phyloP scores from a whole-genome alignment of 495 filamentous ascomycete species.

The Mytilinidion resinicola region DNA sequence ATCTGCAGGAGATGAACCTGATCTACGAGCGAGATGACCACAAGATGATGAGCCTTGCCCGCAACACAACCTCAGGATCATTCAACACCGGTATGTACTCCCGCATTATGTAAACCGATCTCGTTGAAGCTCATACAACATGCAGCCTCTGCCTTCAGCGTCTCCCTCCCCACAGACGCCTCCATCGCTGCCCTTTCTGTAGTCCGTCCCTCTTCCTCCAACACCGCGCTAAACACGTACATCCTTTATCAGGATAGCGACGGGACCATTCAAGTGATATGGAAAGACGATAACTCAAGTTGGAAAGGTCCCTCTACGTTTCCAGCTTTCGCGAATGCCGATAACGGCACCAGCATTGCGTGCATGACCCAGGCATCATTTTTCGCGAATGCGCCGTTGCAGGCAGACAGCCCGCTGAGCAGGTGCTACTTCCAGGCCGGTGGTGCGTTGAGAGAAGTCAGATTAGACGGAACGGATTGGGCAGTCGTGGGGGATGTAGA shows the following conservation, averaged over 20 bases:
- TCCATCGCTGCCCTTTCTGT: slow-evolving; percentile 17
- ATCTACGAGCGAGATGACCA: neutral
- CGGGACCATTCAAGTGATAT: slow-evolving; percentile 15
- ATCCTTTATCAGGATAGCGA: slow-evolving; percentile 15
- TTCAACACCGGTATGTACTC: neutral
- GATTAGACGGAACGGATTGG: slow-evolving; percentile 18
- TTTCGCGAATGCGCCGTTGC: slow-evolving; percentile 6
- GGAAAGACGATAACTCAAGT: slow-evolving; percentile 9
- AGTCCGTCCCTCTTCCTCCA: neutral
- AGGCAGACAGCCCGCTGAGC: slow-evolving; percentile 2
- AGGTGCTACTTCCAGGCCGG: slow-evolving; percentile 23
- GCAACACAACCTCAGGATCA: neutral
- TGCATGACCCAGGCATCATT: slow-evolving; percentile 14
- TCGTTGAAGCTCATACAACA: neutral
- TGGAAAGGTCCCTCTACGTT: slow-evolving; percentile 18
- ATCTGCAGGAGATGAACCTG: neutral
- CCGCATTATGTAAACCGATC: neutral
- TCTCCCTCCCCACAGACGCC: slow-evolving; percentile 5
- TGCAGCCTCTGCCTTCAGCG: slow-evolving; percentile 5
- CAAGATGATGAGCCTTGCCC: neutral
- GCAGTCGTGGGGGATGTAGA: slow-evolving; percentile 14
- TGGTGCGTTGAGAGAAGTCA: slow-evolving; percentile 12
- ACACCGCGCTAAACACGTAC: slow-evolving; percentile 13
- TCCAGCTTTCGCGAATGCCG: slow-evolving; percentile 17
- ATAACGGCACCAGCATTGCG: slow-evolving; percentile 10